Percentiles rank a stretch among this genome's conserved stretches.
phyloP scores from a whole-genome alignment of 1,284 basidiomycete genomes.

The Rhodotorula sp. region DNA sequence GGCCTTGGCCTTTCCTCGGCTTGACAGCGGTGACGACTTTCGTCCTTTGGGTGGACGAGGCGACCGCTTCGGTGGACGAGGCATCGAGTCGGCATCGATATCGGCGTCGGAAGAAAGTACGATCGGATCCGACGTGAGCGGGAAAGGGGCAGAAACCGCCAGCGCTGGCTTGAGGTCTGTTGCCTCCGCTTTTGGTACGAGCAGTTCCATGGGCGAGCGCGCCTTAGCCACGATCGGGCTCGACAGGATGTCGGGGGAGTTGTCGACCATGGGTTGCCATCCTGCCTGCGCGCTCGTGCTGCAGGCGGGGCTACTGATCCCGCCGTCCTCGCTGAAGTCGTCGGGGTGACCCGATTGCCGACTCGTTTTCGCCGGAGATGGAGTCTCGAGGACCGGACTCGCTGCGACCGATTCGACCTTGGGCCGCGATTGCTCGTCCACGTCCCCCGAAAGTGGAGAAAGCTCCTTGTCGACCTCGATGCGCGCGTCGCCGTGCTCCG shows the following conservation, averaged over 20 bases:
- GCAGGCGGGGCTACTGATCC: conserved; percentile 24
- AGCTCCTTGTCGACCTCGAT: background rate
- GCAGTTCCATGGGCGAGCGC: background rate
- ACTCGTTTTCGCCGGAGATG: background rate
- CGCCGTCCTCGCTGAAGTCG: background rate
- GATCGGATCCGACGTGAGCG: conserved; percentile 35
- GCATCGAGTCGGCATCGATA: background rate
- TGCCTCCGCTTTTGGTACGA: background rate
- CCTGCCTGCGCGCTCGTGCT: conserved; percentile 11
- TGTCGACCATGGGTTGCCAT: conserved; percentile 1
- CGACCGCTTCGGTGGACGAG: conserved; percentile 1
- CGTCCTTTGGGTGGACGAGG: background rate
- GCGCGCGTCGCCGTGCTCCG: background rate
- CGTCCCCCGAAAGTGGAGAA: too few species aligned
- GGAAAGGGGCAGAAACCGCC: background rate
- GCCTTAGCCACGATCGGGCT: background rate
- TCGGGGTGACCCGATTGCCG: too few species aligned
- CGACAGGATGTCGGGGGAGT: background rate
- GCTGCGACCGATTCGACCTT: too few species aligned
- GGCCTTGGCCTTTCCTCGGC: background rate
- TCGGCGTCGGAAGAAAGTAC: conserved; percentile 20
- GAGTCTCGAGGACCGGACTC: background rate
- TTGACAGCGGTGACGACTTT: background rate
- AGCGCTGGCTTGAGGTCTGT: background rate
- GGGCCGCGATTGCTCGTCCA: background rate